A percentile compares a stretch with the other conserved stretches of the same genome.
Conservation (phyloP, 768 basidiomycete genomes). For the Vararia minispora region DNA sequence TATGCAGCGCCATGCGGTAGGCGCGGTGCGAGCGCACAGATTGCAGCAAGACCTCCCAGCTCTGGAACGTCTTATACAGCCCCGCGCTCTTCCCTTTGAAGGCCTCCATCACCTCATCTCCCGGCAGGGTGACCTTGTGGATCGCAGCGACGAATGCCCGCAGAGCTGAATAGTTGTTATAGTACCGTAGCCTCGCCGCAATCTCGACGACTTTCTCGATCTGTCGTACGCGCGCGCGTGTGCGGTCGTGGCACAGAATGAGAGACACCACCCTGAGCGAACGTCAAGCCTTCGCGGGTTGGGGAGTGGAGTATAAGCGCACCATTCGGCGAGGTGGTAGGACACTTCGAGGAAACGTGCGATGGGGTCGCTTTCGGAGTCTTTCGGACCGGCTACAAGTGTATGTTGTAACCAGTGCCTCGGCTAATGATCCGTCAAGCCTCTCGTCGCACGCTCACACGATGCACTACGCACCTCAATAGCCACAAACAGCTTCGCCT, state of each 20-base stretch:
- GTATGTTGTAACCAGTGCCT: conserved; percentile 81
- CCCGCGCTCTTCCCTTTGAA: conserved; percentile 60
- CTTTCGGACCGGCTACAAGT: conserved; percentile 56
- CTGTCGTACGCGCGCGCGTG: conserved; percentile 62
- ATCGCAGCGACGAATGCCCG: conserved; percentile 94
- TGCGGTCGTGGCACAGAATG: conserved; percentile 78
- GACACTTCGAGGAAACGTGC: conserved; percentile 63
- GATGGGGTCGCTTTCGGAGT: conserved; percentile 56
- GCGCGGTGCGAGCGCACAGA: conserved; percentile 74
- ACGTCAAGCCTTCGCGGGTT: conserved; percentile 4
- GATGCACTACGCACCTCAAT: conserved; percentile 49
- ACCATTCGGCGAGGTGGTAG: conserved; percentile 83
- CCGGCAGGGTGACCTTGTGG: conserved; percentile 69
- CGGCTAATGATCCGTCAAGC: conserved; percentile 37
- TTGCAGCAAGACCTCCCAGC: conserved; percentile 78
- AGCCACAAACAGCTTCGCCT: conserved; percentile 54
- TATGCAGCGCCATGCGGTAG: conserved; percentile 83
- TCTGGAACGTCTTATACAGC: conserved; percentile 65
- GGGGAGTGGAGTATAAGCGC: conserved; percentile 5
- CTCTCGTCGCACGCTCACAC: conserved; percentile 5
- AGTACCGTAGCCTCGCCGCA: conserved; percentile 62
- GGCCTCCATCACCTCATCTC: conserved; percentile 64
- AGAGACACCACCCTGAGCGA: conserved; percentile 73
- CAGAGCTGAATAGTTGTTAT: conserved; percentile 90
- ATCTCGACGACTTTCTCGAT: conserved; percentile 87